phyloP scores from a whole-genome alignment of 805 yeast genomes.

The Pichia gijzeniarum region DNA sequence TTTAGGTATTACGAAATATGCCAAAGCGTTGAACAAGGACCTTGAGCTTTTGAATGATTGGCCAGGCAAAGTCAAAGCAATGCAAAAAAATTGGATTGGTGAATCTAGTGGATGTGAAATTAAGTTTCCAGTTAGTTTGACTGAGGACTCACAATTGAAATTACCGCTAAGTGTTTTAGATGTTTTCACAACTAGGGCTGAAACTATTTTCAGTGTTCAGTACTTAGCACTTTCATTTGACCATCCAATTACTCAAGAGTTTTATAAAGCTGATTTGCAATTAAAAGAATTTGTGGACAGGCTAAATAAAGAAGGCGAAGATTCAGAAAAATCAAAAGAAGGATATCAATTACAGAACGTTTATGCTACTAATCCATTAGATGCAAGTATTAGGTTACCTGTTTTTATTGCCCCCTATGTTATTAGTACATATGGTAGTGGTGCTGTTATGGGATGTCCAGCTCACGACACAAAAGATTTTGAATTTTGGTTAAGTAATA shows the following conservation, averaged over 20 bases:
- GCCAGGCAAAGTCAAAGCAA: constrained; percentile 83
- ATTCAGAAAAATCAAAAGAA: constrained; percentile 37
- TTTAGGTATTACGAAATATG: constrained; percentile 79
- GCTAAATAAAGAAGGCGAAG: constrained; percentile 34
- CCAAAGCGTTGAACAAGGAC: constrained; percentile 60
- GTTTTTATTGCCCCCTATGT: constrained; percentile 91
- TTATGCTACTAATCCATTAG: constrained; percentile 55
- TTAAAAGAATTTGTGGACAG: constrained; percentile 42
- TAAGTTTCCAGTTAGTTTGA: constrained; percentile 33
- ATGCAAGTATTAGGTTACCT: constrained; percentile 45
- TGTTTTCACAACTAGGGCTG: constrained; percentile 85
- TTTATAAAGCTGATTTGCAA: constrained; percentile 33
- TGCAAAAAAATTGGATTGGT: constrained; percentile 96
- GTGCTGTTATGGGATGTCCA: constrained; percentile 98
- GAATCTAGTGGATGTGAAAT: constrained; percentile 75
- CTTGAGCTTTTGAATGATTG: constrained; percentile 56
- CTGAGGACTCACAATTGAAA: constrained; percentile 10
- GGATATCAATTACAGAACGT: constrained; percentile 50
- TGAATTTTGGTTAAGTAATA: constrained; percentile 69
- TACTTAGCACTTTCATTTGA: constrained; percentile 71
- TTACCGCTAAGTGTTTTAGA: constrained; percentile 29
- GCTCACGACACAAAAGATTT: constrained; percentile 84
- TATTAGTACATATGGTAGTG: constrained; percentile 73
- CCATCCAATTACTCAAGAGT: constrained; percentile 51
- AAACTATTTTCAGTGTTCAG: constrained; percentile 78